A percentile compares a stretch with the other conserved stretches of the same genome.
These are phyloP conservation scores for Bisporella sp. DNA, from an alignment of 2,329 filamentous ascomycete genomes.

Conservation along the genomic window DNA sequence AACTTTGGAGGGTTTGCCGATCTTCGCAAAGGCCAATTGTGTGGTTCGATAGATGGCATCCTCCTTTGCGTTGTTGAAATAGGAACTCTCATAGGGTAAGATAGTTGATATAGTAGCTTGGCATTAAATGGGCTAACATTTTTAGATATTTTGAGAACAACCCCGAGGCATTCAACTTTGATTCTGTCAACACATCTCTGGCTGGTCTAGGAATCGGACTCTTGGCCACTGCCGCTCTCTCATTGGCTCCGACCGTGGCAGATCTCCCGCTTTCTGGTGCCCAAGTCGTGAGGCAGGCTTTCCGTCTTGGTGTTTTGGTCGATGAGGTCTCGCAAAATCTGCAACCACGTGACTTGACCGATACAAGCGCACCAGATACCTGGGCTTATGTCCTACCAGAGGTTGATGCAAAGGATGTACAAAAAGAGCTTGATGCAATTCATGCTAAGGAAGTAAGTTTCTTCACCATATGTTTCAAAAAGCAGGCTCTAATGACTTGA, in stretches of 20 bases:
- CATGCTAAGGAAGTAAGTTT: constrained; percentile 17
- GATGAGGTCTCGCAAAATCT: constrained; percentile 35
- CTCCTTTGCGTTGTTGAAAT: constrained; percentile 35
- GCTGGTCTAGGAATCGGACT: constrained; percentile 39
- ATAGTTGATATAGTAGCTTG: background rate
- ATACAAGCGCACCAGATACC: constrained; percentile 19
- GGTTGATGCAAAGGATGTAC: constrained; percentile 25
- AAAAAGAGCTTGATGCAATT: constrained; percentile 32
- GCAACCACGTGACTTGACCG: constrained; percentile 27
- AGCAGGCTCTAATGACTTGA: background rate
- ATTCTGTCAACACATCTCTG: constrained; percentile 24
- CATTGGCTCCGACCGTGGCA: constrained; percentile 31
- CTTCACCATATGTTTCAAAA: background rate
- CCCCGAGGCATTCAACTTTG: constrained; percentile 17
- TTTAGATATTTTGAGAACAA: constrained; percentile 26
- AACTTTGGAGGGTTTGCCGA: constrained; percentile 27
- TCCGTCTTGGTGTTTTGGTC: constrained; percentile 39
- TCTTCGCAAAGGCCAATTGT: constrained; percentile 34
- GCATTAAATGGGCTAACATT: background rate
- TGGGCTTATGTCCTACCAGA: constrained; percentile 38
- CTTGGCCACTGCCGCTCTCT: constrained; percentile 34
- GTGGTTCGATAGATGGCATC: constrained; percentile 38
- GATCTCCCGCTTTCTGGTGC: constrained; percentile 36
- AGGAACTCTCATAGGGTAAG: constrained; percentile 37
- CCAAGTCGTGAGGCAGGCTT: constrained; percentile 35